Conservation (phyloP, 441 rosid species). For the Codiaeum variegatum region DNA sequence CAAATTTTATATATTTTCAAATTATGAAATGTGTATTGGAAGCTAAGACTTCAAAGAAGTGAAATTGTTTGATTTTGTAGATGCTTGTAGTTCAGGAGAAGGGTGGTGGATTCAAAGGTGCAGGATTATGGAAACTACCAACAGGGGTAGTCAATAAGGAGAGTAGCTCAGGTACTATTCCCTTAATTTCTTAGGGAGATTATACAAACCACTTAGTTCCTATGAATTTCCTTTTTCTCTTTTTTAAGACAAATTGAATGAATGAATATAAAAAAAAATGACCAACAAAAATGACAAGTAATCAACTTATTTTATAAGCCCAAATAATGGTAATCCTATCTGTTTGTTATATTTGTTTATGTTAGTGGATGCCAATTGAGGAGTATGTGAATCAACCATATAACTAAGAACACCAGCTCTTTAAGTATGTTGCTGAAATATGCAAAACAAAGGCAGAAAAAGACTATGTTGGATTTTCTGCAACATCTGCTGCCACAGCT, state of each 20-base stretch:
- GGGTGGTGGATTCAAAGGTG: conserved; percentile 49
- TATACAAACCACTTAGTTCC: too few relatives aligned
- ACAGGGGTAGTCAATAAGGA: conserved; percentile 72
- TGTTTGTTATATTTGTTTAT: not conserved
- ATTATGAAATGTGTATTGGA: not conserved
- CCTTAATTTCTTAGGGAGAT: too few relatives aligned
- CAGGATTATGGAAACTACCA: conserved; percentile 65
- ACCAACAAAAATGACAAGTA: too few relatives aligned
- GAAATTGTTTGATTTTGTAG: conserved; percentile 25
- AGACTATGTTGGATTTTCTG: conserved; percentile 46
- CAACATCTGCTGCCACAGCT: conserved; percentile 23
- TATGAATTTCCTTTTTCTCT: too few relatives aligned
- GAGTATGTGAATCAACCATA: conserved; percentile 53
- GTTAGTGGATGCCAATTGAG: conserved; percentile 65
- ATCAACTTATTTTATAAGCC: too few relatives aligned
- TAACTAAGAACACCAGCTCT: conserved; percentile 31
- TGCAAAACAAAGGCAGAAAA: conserved; percentile 42
- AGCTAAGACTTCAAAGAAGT: not conserved
- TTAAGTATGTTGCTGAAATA: conserved; percentile 45
- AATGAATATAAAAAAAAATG: too few relatives aligned
- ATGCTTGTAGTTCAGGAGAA: conserved; percentile 75
- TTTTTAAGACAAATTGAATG: too few relatives aligned
- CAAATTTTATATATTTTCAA: too few relatives aligned
- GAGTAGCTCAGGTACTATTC: too few relatives aligned
- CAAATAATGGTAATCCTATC: not conserved